Conservation (phyloP, 1,284 basidiomycete genomes). For the Ustilago shanxiensis region DNA sequence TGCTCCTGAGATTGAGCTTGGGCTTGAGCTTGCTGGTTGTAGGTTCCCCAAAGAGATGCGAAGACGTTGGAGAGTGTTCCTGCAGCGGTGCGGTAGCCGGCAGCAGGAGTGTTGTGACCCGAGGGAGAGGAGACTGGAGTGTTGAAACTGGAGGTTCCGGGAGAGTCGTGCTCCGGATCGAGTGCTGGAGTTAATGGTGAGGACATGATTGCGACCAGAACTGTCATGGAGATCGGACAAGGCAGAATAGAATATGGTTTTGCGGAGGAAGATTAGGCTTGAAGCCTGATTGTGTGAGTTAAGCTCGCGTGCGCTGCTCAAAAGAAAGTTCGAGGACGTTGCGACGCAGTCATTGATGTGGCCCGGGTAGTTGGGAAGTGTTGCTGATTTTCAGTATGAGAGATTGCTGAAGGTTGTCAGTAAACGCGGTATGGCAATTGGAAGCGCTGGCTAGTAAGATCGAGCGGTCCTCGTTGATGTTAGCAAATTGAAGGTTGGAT, state of each 20-base stretch:
- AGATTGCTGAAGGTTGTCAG: neutral
- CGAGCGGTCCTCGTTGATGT: too few species aligned
- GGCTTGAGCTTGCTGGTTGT: constrained; percentile 25
- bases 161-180: constrained; percentile 31
- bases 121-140: constrained; percentile 33
- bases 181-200: constrained; percentile 12
- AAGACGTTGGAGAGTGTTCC: constrained; percentile 46
- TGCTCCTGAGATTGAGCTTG: constrained; percentile 21
- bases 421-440: too few species aligned
- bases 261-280: neutral
- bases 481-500: too few species aligned
- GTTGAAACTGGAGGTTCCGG: constrained; percentile 24
- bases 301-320: too few species aligned
- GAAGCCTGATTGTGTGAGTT: too few species aligned
- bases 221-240: constrained; percentile 21
- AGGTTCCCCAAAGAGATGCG: constrained; percentile 48
- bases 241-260: neutral
- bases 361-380: neutral
- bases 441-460: too few species aligned
- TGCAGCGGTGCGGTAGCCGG: constrained; percentile 40
- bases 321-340: neutral
- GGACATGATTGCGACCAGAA: constrained; percentile 35
- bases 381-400: too few species aligned
- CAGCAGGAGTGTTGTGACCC: constrained; percentile 33
- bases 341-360: neutral